phyloP scores from a whole-genome alignment of 139 green algal species.

The Diplosphaera chodatii region DNA sequence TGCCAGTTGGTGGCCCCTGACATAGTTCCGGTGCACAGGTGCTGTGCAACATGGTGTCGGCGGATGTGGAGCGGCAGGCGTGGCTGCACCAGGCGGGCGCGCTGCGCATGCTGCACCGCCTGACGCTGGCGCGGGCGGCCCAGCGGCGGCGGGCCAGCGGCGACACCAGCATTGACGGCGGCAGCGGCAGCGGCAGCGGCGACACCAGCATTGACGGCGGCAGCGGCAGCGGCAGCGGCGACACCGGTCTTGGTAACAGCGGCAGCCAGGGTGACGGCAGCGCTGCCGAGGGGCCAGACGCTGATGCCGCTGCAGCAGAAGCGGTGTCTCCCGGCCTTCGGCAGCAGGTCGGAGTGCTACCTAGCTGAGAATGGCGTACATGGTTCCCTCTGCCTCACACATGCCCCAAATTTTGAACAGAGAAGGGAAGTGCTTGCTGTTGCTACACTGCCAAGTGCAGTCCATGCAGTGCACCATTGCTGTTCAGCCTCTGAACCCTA shows the following conservation, averaged over 20 bases:
- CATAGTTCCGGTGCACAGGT: slow-evolving; percentile 33
- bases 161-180: background rate
- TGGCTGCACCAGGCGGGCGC: slow-evolving; percentile 57
- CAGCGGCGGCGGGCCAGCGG: background rate
- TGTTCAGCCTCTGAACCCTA: too few relatives aligned
- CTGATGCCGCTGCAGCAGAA: too few relatives aligned
- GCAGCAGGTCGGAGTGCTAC: background rate
- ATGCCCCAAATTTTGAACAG: too few relatives aligned
- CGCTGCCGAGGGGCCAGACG: background rate
- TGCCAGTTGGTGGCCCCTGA: too few relatives aligned
- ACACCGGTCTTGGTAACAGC: slow-evolving; percentile 1
- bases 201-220: background rate
- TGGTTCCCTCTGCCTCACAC: too few relatives aligned
- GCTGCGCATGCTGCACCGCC: slow-evolving; percentile 53
- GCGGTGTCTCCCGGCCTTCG: slow-evolving; percentile 15
- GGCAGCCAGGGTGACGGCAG: background rate
- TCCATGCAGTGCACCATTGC: too few relatives aligned
- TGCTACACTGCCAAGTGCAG: too few relatives aligned
- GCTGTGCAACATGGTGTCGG: slow-evolving; percentile 48
- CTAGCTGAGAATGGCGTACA: background rate
- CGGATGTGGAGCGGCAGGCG: slow-evolving; percentile 40
- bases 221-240: background rate
- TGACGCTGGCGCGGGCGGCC: slow-evolving; percentile 29
- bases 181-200: background rate
- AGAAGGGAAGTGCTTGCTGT: too few relatives aligned